Evolutionary conservation across 768 basidiomycete genomes (phyloP).

Genomic region (Boletus subparvulus): DNA sequence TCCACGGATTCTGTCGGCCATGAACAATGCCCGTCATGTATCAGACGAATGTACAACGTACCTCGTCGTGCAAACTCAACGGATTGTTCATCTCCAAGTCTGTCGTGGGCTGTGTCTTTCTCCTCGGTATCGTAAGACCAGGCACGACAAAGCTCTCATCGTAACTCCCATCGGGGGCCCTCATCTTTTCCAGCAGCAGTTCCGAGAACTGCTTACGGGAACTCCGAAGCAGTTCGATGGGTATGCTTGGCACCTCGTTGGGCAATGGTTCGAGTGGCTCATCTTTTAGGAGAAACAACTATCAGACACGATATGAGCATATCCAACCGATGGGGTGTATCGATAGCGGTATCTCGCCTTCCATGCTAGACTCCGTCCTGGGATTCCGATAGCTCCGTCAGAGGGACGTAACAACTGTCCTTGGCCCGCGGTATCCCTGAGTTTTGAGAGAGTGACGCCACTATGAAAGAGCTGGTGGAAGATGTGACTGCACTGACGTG

Average conservation of each 20-base stretch:
- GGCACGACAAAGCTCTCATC: conserved; percentile 64
- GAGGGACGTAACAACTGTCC: conserved; percentile 54
- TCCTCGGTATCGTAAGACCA: conserved; percentile 41
- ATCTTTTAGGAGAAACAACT: conserved; percentile 69
- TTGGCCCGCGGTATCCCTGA: conserved; percentile 64
- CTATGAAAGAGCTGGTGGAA: conserved; percentile 52
- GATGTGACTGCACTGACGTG: conserved; percentile 33
- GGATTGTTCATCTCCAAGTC: conserved; percentile 78
- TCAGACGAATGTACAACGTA: conserved; percentile 24
- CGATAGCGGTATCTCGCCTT: conserved; percentile 49
- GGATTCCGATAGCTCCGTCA: conserved; percentile 45
- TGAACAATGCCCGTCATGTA: neutral
- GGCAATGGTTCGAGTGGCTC: conserved; percentile 62
- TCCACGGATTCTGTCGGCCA: conserved; percentile 82
- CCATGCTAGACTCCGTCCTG: conserved; percentile 84
- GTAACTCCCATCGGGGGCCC: conserved; percentile 84
- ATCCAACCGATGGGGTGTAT: conserved; percentile 13
- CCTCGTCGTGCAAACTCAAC: conserved; percentile 75
- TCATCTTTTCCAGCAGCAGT: conserved; percentile 66
- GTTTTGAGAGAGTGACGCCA: conserved; percentile 55
- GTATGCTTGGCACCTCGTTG: conserved; percentile 36
- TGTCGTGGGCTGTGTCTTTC: conserved; percentile 28
- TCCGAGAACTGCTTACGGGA: conserved; percentile 57
- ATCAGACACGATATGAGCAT: conserved; percentile 21
- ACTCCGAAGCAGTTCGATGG: conserved; percentile 42